Evolutionary conservation across 2,329 filamentous ascomycete genomes (phyloP).

Genomic region (Phyllosticta citrichinensis): DNA sequence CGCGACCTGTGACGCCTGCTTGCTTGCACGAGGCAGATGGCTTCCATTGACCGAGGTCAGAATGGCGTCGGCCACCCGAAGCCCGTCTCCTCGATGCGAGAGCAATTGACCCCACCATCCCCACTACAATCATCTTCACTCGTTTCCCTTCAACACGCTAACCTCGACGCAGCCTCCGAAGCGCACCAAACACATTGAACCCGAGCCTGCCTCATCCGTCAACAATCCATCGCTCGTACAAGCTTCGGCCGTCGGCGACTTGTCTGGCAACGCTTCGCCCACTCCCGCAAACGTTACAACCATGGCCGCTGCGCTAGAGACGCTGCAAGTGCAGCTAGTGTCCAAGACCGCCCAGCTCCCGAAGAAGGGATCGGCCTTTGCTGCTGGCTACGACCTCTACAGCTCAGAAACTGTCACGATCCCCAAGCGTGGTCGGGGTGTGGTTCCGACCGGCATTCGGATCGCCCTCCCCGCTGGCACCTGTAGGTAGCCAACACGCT

Average conservation of each 20-base stretch:
- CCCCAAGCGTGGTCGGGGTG: constrained; percentile 69
- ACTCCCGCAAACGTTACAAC: constrained; percentile 21
- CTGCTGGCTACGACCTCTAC: constrained; percentile 92
- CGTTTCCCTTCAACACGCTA: constrained; percentile 33
- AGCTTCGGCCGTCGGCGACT: constrained; percentile 18
- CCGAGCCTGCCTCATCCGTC: constrained; percentile 19
- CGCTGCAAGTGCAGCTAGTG: constrained; percentile 81
- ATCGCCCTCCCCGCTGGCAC: constrained; percentile 86
- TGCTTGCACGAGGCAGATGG: background rate
- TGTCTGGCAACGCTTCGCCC: constrained; percentile 26
- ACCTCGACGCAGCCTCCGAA: constrained; percentile 70
- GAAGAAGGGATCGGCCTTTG: constrained; percentile 78
- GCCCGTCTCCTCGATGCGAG: background rate
- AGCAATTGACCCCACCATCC: background rate
- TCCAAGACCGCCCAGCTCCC: constrained; percentile 69
- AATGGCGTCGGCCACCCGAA: background rate
- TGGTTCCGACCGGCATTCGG: constrained; percentile 84
- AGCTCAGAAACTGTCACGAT: constrained; percentile 63
- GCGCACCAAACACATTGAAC: constrained; percentile 57
- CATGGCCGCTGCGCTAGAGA: constrained; percentile 32
- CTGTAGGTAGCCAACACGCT: constrained; percentile 50
- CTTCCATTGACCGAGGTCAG: background rate
- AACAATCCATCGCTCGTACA: background rate
- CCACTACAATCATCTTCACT: background rate
- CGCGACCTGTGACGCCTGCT: background rate